These are phyloP conservation scores for Ganoderma resinaceum DNA, from an alignment of 1,284 basidiomycete genomes.

Conservation along the genomic window DNA sequence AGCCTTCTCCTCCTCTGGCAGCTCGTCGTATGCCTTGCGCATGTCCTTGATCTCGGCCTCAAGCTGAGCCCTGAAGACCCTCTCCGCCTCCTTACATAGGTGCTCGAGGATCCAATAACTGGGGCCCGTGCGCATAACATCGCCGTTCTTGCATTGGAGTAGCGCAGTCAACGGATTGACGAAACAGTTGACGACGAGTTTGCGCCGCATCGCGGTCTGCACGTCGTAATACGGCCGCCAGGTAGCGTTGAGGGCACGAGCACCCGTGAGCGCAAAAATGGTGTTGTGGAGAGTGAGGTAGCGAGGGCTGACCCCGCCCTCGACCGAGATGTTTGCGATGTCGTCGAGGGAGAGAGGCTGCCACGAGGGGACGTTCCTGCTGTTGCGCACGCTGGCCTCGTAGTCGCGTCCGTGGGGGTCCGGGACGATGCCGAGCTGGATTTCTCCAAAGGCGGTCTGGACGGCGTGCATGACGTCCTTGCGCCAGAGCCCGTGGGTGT, in stretches of 20 bases:
- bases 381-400: constrained; percentile 47
- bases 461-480: constrained; percentile 63
- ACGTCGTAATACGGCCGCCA: constrained; percentile 80
- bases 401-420: constrained; percentile 68
- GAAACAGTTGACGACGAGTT: constrained; percentile 85
- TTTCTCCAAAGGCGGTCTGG: constrained; percentile 78
- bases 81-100: constrained; percentile 68
- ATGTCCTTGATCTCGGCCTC: constrained; percentile 45
- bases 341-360: constrained; percentile 55
- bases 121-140: constrained; percentile 56
- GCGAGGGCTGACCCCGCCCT: constrained; percentile 37
- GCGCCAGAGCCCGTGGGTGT: constrained; percentile 80
- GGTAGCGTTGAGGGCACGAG: constrained; percentile 62
- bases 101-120: constrained; percentile 52
- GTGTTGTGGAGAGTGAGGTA: constrained; percentile 75
- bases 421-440: constrained; percentile 84
- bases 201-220: constrained; percentile 78
- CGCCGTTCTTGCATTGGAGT: constrained; percentile 83
- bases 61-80: constrained; percentile 61
- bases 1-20: not conserved
- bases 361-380: constrained; percentile 3
- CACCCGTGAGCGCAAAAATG: constrained; percentile 66
- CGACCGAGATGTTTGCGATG: constrained; percentile 49
- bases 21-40: constrained; percentile 31
- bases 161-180: constrained; percentile 92